Evolutionary conservation across 192 early-diverging fungal genomes (phyloP), one percentile per base, ranked within the genome.

Genomic region (Entomortierella lignicola): DNA sequence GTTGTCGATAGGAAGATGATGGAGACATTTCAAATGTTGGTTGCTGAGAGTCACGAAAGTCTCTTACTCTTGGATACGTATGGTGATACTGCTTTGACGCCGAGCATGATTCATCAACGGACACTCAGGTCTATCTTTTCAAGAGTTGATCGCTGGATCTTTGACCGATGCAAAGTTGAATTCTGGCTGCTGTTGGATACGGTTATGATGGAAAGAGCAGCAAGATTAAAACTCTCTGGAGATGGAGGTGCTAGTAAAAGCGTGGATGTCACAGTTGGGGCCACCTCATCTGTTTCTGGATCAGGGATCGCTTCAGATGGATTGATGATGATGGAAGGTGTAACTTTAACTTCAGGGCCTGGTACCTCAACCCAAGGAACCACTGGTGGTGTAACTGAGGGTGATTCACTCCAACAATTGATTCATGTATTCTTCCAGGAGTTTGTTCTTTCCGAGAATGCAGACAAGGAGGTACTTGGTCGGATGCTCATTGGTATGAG

Each of bases 131-230:
- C 71, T 12, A 77, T 87, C 17, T 85, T 87, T 58, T 66, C 69
- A 27, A 67, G 83, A 12, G 77, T 87, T 8, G 83, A 83, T 37
- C 80, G 81, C n/a, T 87, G 86, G 86, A 87, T 83, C 31, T 83
- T 85, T 63, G 86, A 85, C 18, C 79, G 82, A 20, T 84, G 82
- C 44, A 83, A 84, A 41, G 84, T 87, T 20, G 82, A 87, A 63
- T 62, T 87, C 42, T 85, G 82, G 68, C 52, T 87, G 13, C 53
- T 87, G 39, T 50, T 87, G 32, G 86, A 87, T 34, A 85, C 58
- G 26, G 71, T 77, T 26, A 72, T 83, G 58, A 80, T 77, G 66
- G 54, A 71, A 51, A 37, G 63, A 8, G 3, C 63, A 41, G 58
- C 47, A 0, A 48, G 55, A 23, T 41, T 48, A 43, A 62, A 54